Conservation (phyloP, 331 rosid genomes). For the Stylosanthes scabra region DNA sequence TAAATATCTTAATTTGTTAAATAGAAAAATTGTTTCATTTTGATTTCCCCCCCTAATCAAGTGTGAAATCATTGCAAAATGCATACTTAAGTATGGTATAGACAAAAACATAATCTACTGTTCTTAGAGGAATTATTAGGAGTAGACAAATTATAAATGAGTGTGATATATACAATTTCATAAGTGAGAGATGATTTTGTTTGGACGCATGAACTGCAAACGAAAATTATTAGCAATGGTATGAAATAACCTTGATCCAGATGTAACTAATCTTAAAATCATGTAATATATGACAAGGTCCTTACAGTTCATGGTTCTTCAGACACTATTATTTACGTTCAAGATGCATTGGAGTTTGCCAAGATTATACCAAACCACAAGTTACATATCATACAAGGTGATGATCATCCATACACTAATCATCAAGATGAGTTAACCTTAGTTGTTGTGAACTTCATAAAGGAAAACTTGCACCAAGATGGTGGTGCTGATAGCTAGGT, state of each 20-base stretch:
- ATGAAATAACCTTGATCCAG: constrained; percentile 1
- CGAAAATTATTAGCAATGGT: not conserved
- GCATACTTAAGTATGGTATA: constrained; percentile 25
- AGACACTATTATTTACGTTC: constrained; percentile 56
- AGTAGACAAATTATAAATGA: not conserved
- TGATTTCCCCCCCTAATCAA: constrained; percentile 20
- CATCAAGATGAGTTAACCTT: constrained; percentile 70
- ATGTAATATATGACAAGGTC: constrained; percentile 36
- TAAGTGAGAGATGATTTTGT: not conserved
- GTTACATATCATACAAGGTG: constrained; percentile 69
- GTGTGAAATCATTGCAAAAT: not conserved
- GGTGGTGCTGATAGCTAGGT: constrained; percentile 31
- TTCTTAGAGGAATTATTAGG: not conserved
- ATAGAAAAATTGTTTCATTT: not conserved
- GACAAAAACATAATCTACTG: not conserved
- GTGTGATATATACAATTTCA: not conserved
- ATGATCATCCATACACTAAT: constrained; percentile 67
- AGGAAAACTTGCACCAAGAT: constrained; percentile 44
- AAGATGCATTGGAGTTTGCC: constrained; percentile 65
- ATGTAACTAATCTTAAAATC: constrained; percentile 23
- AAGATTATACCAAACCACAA: constrained; percentile 69
- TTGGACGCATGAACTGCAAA: constrained; percentile 7
- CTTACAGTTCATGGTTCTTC: constrained; percentile 69
- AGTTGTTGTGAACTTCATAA: constrained; percentile 43
- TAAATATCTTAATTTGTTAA: not conserved